Conservation (phyloP, 805 yeast genomes). For the Hemisphaericaspora nanyangensis region DNA sequence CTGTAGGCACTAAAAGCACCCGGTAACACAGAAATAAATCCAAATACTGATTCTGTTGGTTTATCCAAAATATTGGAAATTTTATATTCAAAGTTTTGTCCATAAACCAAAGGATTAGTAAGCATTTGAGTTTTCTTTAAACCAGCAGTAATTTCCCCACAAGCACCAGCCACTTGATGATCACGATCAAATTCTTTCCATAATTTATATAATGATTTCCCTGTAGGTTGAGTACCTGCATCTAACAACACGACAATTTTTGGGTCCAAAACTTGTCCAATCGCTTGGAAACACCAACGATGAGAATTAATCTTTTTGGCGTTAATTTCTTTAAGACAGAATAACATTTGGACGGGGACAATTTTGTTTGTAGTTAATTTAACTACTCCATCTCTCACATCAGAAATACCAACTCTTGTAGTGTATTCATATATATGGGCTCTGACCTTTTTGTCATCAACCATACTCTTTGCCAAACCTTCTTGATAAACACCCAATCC, state of each 20-base stretch:
- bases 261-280: constrained; percentile 55
- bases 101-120: constrained; percentile 59
- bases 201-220: constrained; percentile 51
- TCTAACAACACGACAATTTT: constrained; percentile 55
- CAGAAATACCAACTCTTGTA: constrained; percentile 49
- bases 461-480: constrained; percentile 57
- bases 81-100: constrained; percentile 65
- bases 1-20: constrained; percentile 70
- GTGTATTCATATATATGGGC: constrained; percentile 68
- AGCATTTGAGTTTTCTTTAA: constrained; percentile 44
- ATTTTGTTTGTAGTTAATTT: constrained; percentile 50
- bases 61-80: constrained; percentile 65
- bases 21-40: constrained; percentile 62
- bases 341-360: constrained; percentile 60
- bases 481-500: constrained; percentile 66
- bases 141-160: constrained; percentile 67
- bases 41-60: constrained; percentile 62
- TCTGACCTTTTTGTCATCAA: constrained; percentile 56
- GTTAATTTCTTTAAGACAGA: constrained; percentile 59
- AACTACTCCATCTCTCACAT: constrained; percentile 47
- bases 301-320: constrained; percentile 65
- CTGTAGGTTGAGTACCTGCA: constrained; percentile 63
- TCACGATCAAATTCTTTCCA: constrained; percentile 64
- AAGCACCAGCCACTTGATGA: constrained; percentile 62
- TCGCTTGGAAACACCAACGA: constrained; percentile 67